Base-by-base conservation (phyloP, 2,329 filamentous ascomycete genomes). In the Colletotrichum sp. region DNA sequence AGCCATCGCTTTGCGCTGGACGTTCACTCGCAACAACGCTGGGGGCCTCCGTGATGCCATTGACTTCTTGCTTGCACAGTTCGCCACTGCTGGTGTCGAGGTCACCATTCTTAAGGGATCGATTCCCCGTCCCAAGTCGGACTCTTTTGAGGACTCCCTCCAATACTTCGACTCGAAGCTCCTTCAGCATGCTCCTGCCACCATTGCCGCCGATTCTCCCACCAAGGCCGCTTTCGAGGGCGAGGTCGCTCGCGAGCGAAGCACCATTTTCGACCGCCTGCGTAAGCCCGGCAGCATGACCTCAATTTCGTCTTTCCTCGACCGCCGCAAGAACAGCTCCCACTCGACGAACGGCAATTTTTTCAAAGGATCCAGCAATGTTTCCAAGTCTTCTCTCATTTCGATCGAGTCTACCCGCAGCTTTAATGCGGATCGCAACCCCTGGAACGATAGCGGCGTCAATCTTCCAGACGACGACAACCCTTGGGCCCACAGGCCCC, bases 121-220 rank as follows among this genome's bases (percentile, higher is more conserved):
- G n/a, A 97, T 99, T 78, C 96, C 96, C 24, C 94, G 97, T n/a
- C 97, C 97, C 78, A 98, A 99, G 87, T 99, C 97, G 1, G 97
- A 99, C 84, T 98, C 97, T 0, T 99, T 99, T 79, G 97, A 99
- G 83, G 96, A 99, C 80, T 98, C 96, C 9, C 90, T 99, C 68
- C 96, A 96, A 73, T 99, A 96, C 87, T 99, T 99, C 82, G 95
- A 98, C 83, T 98, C 96, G 3, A 99, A 98, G 87, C 91, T 99
- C 61, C 91, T 99, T 70, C 97, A 99, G 85, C 96, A 98, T 81
- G 96, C 96, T 6, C 96, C 96, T 43, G 91, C 94, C 6, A 92
- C 94, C 2, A 90, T 96, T 21, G 91, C 92, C 16, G 96, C 95
- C 6, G 96, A 99, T 83, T 98, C 96, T 26, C 96, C 96, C 2